Evolutionary conservation across 495 filamentous ascomycete genomes (phyloP).

Genomic region (Penicilliopsis zonata): DNA sequence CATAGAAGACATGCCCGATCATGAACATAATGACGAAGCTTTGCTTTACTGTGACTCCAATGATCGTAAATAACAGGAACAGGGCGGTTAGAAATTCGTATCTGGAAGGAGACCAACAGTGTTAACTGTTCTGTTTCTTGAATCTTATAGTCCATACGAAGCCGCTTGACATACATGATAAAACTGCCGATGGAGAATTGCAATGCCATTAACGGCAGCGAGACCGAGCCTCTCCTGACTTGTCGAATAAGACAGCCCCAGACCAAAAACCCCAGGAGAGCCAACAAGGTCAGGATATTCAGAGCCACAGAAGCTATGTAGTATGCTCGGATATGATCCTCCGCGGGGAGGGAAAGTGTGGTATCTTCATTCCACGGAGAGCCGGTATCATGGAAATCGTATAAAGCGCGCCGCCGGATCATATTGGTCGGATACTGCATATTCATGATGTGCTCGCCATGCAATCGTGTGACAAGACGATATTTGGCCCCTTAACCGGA

Average conservation of each 20-base stretch:
- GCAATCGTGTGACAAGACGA: too few species aligned
- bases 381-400: too few species aligned
- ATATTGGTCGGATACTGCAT: too few species aligned
- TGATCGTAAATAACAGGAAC: constrained; percentile 7
- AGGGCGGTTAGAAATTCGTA: constrained; percentile 2
- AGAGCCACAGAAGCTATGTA: constrained; percentile 8
- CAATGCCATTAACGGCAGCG: constrained; percentile 4
- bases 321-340: background rate
- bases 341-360: background rate
- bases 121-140: background rate
- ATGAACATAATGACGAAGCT: constrained; percentile 13
- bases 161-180: constrained; percentile 6
- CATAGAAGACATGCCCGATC: constrained; percentile 10
- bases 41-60: constrained; percentile 7
- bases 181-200: constrained; percentile 4
- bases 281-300: constrained; percentile 8
- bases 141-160: background rate
- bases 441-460: too few species aligned
- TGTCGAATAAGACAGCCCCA: constrained; percentile 12
- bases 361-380: constrained; percentile 6
- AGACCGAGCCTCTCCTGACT: constrained; percentile 1
- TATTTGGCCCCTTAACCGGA: too few species aligned
- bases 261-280: constrained; percentile 9
- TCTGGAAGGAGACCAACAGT: constrained; percentile 2
- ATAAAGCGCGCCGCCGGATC: too few species aligned